Conservation (phyloP, 2,329 filamentous ascomycete species). For the Diaporthe amygdali region DNA sequence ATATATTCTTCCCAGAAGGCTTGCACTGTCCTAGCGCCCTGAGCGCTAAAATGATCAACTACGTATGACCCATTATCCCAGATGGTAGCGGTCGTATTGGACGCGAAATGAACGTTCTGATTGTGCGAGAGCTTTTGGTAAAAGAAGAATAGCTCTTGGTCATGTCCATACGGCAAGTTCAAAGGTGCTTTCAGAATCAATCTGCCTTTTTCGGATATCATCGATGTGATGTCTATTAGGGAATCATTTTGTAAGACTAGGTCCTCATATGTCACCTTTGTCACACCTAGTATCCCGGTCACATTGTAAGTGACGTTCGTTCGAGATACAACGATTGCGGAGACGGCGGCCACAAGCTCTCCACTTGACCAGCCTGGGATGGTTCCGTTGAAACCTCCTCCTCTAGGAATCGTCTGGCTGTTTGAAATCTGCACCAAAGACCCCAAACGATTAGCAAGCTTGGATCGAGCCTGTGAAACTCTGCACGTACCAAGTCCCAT, state of each 20-base stretch:
- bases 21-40: slow-evolving; percentile 39
- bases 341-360: background rate
- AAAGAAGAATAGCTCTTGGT: background rate
- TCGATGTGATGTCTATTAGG: background rate
- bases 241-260: background rate
- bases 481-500: slow-evolving; percentile 33
- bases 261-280: background rate
- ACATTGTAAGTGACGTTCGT: slow-evolving; percentile 17
- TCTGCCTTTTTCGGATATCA: background rate
- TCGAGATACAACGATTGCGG: background rate
- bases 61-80: slow-evolving; percentile 29
- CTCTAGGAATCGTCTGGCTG: slow-evolving; percentile 35
- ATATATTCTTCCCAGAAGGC: slow-evolving; percentile 42
- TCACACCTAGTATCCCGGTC: background rate
- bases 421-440: background rate
- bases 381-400: background rate
- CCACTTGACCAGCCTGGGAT: background rate
- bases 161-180: background rate
- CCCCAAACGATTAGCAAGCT: background rate
- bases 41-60: slow-evolving; percentile 41
- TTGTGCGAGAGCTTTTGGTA: background rate
- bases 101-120: background rate
- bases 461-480: slow-evolving; percentile 20
- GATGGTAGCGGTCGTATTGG: background rate
- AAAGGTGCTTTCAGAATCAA: background rate